phyloP scores from a whole-genome alignment of 192 early-diverging fungal species.

The Oehlia diaphana region DNA sequence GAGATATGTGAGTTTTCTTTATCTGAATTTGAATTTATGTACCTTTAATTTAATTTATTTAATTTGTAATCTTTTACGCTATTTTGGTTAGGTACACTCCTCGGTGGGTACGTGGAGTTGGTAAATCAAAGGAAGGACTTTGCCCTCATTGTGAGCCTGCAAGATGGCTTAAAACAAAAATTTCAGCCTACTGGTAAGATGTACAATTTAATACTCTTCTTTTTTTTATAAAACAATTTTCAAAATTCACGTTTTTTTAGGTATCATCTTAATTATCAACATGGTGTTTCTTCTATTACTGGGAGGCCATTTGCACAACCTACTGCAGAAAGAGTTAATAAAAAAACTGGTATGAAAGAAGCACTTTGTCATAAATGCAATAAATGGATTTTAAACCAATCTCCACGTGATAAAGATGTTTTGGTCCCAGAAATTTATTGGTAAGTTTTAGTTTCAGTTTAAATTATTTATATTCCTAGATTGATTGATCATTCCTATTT shows the following conservation, averaged over 20 bases:
- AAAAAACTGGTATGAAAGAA: conserved; percentile 28
- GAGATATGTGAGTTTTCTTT: conserved; percentile 28
- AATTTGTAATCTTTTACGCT: background rate
- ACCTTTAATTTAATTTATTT: background rate
- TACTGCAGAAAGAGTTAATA: conserved; percentile 14
- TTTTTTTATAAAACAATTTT: background rate
- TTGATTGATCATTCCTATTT: background rate
- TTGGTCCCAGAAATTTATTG: conserved; percentile 30
- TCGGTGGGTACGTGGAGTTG: conserved; percentile 31
- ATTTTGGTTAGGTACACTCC: conserved; percentile 28
- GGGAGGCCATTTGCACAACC: conserved; percentile 24
- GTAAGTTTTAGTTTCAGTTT: background rate
- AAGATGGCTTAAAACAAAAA: conserved; percentile 29
- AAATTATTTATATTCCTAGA: background rate
- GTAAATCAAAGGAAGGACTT: conserved; percentile 30
- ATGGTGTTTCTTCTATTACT: conserved; percentile 31
- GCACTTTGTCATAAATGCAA: conserved; percentile 27
- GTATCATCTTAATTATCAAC: conserved; percentile 32
- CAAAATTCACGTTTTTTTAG: background rate
- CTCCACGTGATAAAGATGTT: conserved; percentile 28
- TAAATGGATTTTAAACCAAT: conserved; percentile 31
- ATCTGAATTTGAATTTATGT: too few species aligned
- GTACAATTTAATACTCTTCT: background rate
- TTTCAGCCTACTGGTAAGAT: conserved; percentile 29
- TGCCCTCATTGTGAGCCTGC: conserved; percentile 31